Evolutionary conservation across 345 rosid genomes (phyloP), one percentile per base, ranked within the genome.

Genomic region (Turnera subulata): DNA sequence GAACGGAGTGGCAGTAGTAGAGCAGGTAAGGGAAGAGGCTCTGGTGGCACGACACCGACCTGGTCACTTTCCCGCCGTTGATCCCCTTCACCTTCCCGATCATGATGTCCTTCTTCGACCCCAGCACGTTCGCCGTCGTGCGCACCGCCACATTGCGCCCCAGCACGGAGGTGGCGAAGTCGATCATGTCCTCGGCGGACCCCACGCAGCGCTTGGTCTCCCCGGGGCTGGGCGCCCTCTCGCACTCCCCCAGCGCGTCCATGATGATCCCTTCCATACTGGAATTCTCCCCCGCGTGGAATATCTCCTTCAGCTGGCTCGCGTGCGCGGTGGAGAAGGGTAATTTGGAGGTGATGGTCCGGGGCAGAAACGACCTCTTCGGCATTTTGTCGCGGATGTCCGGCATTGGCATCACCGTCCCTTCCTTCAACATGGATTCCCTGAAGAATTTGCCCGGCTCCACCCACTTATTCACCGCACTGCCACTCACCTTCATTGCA

Each of bases 381-480:
- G 98, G 98, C 98, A 89, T 86, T 70, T 80, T 86, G 76, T 92
- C 98, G 13, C 20, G 61, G 42, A 92, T 84, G 72, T 92, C 96
- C 1, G 98, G 95, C 95, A 92, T 80, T 33, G 84, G 84, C 85
- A 89, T 83, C 9, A 65, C 53, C 0, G 72, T 76, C 49, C 98
- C 96, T 60, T 67, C 64, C 65, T 79, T 86, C n/a, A 92, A 58
- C 78, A 67, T 73, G 0, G 79, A 62, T 65, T 92, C 93, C 12
- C 93, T 54, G 59, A 92, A 92, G 73, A 92, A 91, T 59, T 88
- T 88, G 15, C 96, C 96, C 51, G 80, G 80, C 65, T 85, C 95
- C 6, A 84, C 78, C 98, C 98, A 88, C 50, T 65, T 78, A 73
- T 79, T 88, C 25, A 75, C 83, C 5, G 25, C 54, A 59, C 53